Evolutionary conservation across 2,329 filamentous ascomycete species (phyloP).

Genomic region (Phaeosphaeria sp.): DNA sequence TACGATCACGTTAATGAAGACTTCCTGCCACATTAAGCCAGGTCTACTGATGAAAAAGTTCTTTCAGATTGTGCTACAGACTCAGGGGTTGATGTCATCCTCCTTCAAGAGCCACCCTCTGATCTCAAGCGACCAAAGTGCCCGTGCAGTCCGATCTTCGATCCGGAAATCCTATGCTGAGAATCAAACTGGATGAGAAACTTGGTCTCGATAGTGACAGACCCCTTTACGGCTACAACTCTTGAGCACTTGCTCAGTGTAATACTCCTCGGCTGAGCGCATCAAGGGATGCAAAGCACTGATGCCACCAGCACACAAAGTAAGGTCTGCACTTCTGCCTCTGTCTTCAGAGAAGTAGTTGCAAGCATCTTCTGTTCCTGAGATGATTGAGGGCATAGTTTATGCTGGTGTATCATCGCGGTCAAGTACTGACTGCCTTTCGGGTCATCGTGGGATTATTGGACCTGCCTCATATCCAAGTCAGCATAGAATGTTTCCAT

Average conservation of each 20-base stretch:
- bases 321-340: not conserved
- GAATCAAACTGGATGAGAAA: not conserved
- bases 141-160: not conserved
- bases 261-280: not conserved
- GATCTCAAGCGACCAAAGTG: not conserved
- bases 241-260: not conserved
- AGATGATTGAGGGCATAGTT: not conserved
- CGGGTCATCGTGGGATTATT: not conserved
- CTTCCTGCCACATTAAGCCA: not conserved
- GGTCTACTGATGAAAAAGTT: not conserved
- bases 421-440: not conserved
- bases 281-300: not conserved
- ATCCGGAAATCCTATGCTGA: not conserved
- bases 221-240: not conserved
- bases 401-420: not conserved
- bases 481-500: not conserved
- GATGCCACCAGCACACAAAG: not conserved
- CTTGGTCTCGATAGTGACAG: not conserved
- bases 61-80: not conserved
- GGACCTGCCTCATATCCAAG: not conserved
- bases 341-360: not conserved
- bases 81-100: conserved; percentile 3
- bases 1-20: not conserved
- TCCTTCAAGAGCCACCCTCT: not conserved
- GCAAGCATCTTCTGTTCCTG: not conserved